Evolutionary conservation across 1,139 yeast genomes (phyloP), one percentile per base, ranked within the genome.

Genomic region (Sugiyamaella paludigena): DNA sequence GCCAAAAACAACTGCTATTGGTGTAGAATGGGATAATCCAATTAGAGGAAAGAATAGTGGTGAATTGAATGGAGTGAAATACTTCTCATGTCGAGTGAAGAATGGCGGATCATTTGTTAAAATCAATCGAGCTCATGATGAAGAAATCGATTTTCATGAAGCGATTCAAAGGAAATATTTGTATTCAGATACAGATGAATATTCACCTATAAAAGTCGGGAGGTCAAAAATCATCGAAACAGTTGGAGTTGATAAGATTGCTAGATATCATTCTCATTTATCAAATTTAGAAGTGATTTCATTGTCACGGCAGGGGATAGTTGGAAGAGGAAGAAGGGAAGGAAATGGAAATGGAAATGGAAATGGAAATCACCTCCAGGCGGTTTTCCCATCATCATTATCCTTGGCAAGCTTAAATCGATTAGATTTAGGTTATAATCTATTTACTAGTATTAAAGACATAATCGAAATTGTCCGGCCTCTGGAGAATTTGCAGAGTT

Each of bases 1-100:
- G 96, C 79, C 81, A 0, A 64, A 64, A 6, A 68, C 64, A 2
- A 54, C 55, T 0, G 89, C 92, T 0, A 67, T 79, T 12, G 97
- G 97, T 0, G 75, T 91, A 1, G 97, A 91, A 63, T 91, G 97
- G 97, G 97, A 91, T 63, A 73, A 80, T 47, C 66, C 69, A 0
- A 56, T 64, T 2, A 63, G 79, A 27, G 91, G 91, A 1, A 82
- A 79, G 56, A 78, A 84, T 60, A 65, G 73, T 48, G 92, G 92
- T 0, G 48, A 58, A 1, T 53, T 76, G 34, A 63, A 73, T 19
- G 83, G 78, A 0, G 56, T 62, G 0, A 56, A 62, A 37, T 81
- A 81, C 58, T 84, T 84, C 60, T 34, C 52, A 8, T 63, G 71
- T 39, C 38, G 11, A 41, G 61, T 55, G 1, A 53, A 56, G 0